Conservation (phyloP, 805 yeast genomes). For the Candida schatavii region DNA sequence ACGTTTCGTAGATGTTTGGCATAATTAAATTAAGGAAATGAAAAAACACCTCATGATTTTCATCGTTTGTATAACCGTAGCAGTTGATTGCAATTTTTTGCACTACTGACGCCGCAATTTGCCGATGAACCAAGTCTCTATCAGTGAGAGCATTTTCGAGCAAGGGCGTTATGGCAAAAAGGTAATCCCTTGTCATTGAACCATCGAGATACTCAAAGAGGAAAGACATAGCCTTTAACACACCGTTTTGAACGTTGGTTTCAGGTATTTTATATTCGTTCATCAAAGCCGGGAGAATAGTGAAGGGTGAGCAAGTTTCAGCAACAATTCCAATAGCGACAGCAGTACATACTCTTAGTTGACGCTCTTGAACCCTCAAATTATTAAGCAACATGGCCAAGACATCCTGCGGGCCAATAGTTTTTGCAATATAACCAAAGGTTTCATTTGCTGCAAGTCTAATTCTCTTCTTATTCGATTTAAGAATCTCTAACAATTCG, state of each 20-base stretch:
- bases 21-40: constrained; percentile 77
- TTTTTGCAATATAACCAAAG: constrained; percentile 86
- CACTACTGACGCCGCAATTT: constrained; percentile 88
- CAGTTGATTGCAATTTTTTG: constrained; percentile 79
- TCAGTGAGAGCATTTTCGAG: constrained; percentile 88
- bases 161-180: constrained; percentile 74
- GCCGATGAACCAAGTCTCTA: constrained; percentile 89
- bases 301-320: constrained; percentile 86
- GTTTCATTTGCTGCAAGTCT: constrained; percentile 85
- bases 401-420: constrained; percentile 96
- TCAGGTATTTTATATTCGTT: constrained; percentile 93
- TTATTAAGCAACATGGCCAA: constrained; percentile 79
- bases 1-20: constrained; percentile 91
- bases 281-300: constrained; percentile 92
- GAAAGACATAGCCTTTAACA: constrained; percentile 84
- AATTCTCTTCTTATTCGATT: constrained; percentile 72
- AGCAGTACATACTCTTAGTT: constrained; percentile 92
- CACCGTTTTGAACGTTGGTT: constrained; percentile 92
- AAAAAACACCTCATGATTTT: constrained; percentile 57
- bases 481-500: constrained; percentile 84
- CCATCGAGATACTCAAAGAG: constrained; percentile 90
- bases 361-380: constrained; percentile 91
- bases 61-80: constrained; percentile 72
- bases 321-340: constrained; percentile 98
- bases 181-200: constrained; percentile 69